These are phyloP conservation scores for Exophiala viscosa DNA, from an alignment of 2,329 filamentous ascomycete species.

Conservation along the genomic window DNA sequence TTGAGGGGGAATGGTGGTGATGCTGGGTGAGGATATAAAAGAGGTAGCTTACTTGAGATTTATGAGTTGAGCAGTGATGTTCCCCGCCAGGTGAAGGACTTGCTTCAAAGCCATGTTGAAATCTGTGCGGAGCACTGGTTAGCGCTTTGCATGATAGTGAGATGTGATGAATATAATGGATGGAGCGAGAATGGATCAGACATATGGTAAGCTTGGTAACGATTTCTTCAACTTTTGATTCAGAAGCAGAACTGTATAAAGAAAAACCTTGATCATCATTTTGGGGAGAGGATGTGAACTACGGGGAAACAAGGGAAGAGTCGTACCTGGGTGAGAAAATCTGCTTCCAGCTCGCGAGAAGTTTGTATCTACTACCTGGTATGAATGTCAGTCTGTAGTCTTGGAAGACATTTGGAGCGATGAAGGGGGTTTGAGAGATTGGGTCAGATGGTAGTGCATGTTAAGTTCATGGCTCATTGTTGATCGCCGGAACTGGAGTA, in stretches of 20 bases:
- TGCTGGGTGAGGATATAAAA: background rate
- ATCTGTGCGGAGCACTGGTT: too few species aligned
- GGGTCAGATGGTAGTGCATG: slow-evolving; percentile 61
- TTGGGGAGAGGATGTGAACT: background rate
- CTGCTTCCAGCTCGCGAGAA: background rate
- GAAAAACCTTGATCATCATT: slow-evolving; percentile 47
- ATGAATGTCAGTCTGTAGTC: background rate
- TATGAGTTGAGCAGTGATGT: too few species aligned
- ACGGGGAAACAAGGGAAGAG: too few species aligned
- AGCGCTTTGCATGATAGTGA: too few species aligned
- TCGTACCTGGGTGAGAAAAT: background rate
- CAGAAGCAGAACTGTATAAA: slow-evolving; percentile 63
- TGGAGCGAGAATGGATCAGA: slow-evolving; percentile 31
- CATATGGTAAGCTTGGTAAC: slow-evolving; percentile 55
- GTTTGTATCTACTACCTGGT: background rate
- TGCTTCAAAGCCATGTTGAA: too few species aligned
- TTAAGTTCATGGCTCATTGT: slow-evolving; percentile 54
- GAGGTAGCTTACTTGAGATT: background rate
- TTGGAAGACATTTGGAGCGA: slow-evolving; percentile 5
- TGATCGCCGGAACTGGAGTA: slow-evolving; percentile 52
- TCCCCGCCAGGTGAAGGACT: too few species aligned
- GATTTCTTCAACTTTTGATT: slow-evolving; percentile 55
- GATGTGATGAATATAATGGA: background rate
- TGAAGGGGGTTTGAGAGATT: slow-evolving; percentile 13
- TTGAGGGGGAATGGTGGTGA: background rate